A percentile compares a stretch with the other conserved stretches of the same genome.
Conservation (phyloP, 208 protist species). For the Leptomonas pyrrhocoris region DNA sequence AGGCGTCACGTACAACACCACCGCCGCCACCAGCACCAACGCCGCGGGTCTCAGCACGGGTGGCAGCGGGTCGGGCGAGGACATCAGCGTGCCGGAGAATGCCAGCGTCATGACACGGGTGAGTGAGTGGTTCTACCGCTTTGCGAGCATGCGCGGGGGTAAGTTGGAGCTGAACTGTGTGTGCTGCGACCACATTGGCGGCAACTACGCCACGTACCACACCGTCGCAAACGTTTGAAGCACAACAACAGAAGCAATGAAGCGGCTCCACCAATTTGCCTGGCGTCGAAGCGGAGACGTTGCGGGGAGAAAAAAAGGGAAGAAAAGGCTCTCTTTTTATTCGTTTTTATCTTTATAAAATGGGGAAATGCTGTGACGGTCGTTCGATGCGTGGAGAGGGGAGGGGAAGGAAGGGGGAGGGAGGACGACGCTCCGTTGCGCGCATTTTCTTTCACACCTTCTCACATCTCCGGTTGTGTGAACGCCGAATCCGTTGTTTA, state of each 20-base stretch:
- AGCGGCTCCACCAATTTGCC: too few species aligned
- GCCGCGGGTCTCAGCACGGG: not conserved
- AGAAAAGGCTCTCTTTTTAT: not conserved
- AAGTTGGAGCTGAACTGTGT: constrained; percentile 89
- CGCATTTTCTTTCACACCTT: too few species aligned
- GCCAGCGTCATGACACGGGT: constrained; percentile 41
- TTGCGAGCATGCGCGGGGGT: constrained; percentile 70
- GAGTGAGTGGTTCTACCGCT: constrained; percentile 81
- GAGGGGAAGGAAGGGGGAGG: too few species aligned
- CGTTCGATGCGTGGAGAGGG: too few species aligned
- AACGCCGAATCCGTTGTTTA: too few species aligned
- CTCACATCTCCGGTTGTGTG: too few species aligned
- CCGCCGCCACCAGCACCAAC: not conserved
- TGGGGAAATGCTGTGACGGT: not conserved
- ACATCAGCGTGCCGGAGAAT: constrained; percentile 16
- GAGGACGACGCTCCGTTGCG: too few species aligned
- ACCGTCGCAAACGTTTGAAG: constrained; percentile 25
- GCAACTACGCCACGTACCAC: constrained; percentile 88
- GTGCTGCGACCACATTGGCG: constrained; percentile 90
- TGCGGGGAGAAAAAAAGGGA: too few species aligned
- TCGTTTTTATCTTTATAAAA: not conserved
- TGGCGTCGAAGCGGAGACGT: too few species aligned
- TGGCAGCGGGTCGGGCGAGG: constrained; percentile 6
- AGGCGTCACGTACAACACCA: constrained; percentile 45
- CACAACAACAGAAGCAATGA: not conserved